Base-by-base conservation (phyloP, 805 yeast genomes). In the Candida chauliodis region DNA sequence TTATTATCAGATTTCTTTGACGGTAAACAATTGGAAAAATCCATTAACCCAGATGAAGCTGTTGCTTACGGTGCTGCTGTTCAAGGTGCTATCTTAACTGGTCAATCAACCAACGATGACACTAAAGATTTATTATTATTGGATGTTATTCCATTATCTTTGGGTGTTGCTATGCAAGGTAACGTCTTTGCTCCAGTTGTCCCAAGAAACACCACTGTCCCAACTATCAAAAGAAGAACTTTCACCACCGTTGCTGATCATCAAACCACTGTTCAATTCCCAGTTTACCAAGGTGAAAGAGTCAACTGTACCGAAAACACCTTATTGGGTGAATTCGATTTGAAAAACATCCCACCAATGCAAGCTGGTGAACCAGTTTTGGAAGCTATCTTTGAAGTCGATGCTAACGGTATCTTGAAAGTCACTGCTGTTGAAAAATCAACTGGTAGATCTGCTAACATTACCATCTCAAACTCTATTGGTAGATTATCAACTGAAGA, bases 211-310 rank as follows among this genome's bases (percentile, higher is more conserved):
- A 64, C 73, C 59, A 68, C 73, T 53, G 73, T 68, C 46, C 73
- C 73, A 58, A 68, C 73, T 52, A 68, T 67, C 56, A 68, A 68
- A 64, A 66, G 71, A 65, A 66, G 73, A 66, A 68, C 73, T 48
- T 68, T 68, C 70, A 67, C 73, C 62, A 68, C 73, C 47, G 73
- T 67, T 56, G 72, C 70, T 51, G 73, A 68, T 63, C 71, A 67
- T 63, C 73, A 68, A 55, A 67, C 73, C 51, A 67, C 73, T 45
- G 73, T 68, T 48, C 73, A 66, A 55, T 67, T 68, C 72, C 73
- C 73, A 59, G 73, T 68, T 40, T 68, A 67, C 70, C 73, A 68
- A 56, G 73, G 73, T 67, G 73, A 68, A 61, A 70, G 73, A 63
- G 72, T 67, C 53, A 68, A 68, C 71, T 67, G 73, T 63, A 46